Percentiles rank a stretch among this genome's conserved stretches.
Evolutionary conservation across 2,329 filamentous ascomycete genomes (phyloP).

Genomic region (Fusarium concolor): DNA sequence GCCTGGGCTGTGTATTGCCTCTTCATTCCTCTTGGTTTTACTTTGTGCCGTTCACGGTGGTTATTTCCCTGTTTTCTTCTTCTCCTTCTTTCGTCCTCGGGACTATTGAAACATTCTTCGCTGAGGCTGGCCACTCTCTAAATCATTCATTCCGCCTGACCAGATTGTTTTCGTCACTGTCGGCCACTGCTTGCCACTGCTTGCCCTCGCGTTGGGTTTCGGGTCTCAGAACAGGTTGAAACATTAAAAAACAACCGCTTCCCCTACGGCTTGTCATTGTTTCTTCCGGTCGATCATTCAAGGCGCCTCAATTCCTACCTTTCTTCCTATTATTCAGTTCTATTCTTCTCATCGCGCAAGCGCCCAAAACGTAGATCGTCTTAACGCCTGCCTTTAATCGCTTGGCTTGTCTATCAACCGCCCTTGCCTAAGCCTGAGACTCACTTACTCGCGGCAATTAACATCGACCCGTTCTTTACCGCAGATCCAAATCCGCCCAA

Average conservation of each 20-base stretch:
- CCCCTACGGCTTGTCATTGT: conserved; percentile 9
- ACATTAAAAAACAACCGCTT: conserved; percentile 37
- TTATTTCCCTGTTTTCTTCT: conserved; percentile 17
- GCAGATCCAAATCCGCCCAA: conserved; percentile 30
- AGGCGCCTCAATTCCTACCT: conserved; percentile 26
- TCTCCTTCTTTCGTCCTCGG: conserved; percentile 11
- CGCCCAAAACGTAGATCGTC: conserved; percentile 40
- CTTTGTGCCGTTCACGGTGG: conserved; percentile 29
- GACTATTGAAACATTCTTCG: conserved; percentile 31
- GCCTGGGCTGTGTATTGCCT: neutral
- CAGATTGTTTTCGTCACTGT: conserved; percentile 21
- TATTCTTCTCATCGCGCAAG: conserved; percentile 18
- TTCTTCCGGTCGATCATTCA: conserved; percentile 32
- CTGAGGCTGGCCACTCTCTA: conserved; percentile 32
- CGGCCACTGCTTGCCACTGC: conserved; percentile 21
- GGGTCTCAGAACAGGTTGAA: conserved; percentile 28
- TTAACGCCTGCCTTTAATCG: conserved; percentile 21
- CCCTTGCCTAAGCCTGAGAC: conserved; percentile 12
- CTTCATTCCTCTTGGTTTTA: conserved; percentile 34
- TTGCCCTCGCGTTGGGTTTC: conserved; percentile 2
- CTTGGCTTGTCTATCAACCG: conserved; percentile 9
- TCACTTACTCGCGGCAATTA: conserved; percentile 19
- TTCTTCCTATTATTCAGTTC: neutral
- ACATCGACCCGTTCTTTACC: conserved; percentile 23
- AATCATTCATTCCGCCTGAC: conserved; percentile 4